phyloP scores from a whole-genome alignment of 345 rosid species.

The Salix suchowensis region DNA sequence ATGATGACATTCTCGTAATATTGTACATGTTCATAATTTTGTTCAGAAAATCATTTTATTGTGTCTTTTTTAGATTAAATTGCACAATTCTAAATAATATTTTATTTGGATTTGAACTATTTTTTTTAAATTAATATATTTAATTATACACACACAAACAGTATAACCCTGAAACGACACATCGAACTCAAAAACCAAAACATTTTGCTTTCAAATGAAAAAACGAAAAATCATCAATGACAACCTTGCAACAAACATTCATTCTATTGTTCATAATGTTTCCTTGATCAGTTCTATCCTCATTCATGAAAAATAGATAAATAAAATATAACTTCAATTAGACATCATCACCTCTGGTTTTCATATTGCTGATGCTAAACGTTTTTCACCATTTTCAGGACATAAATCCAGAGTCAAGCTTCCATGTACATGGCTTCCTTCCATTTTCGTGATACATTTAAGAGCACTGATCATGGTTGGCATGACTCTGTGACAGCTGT shows the following conservation, averaged over 20 bases:
- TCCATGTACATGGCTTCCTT: neutral
- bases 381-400: neutral
- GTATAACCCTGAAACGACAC: accelerated
- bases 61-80: too few relatives aligned
- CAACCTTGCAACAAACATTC: neutral
- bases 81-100: too few relatives aligned
- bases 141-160: too few relatives aligned
- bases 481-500: neutral
- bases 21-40: too few relatives aligned
- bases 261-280: neutral
- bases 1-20: too few relatives aligned
- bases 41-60: too few relatives aligned
- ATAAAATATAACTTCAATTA: neutral
- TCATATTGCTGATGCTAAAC: neutral
- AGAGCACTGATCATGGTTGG: neutral
- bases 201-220: too few relatives aligned
- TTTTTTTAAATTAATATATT: too few relatives aligned
- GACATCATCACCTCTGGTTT: neutral
- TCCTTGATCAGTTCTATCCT: neutral
- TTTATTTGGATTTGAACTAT: too few relatives aligned
- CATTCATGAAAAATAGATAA: neutral
- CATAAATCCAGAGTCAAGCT: neutral
- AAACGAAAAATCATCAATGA: too few relatives aligned
- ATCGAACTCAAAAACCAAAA: accelerated
- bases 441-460: neutral